Conservation (phyloP, 352 stramenopile species). For the Peronospora destructor region DNA sequence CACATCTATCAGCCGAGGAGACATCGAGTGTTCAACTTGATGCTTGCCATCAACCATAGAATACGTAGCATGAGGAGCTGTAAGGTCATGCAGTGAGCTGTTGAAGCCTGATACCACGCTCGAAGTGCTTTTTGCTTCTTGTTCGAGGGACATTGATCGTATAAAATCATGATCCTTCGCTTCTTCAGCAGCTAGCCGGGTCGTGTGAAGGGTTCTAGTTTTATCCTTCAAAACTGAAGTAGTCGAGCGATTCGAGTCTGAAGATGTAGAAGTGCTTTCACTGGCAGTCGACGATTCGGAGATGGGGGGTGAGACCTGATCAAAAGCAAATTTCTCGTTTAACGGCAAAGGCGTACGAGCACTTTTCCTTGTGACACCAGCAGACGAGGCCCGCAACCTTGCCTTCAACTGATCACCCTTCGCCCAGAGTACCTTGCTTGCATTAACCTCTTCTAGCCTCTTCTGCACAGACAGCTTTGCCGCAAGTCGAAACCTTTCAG, state of each 20-base stretch:
- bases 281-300: slow-evolving; percentile 9
- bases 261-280: slow-evolving; percentile 6
- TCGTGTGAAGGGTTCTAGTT: not conserved
- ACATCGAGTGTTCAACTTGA: slow-evolving; percentile 7
- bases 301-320: slow-evolving; percentile 12
- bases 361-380: slow-evolving; percentile 10
- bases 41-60: slow-evolving; percentile 13
- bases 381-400: slow-evolving; percentile 24
- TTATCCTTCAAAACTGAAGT: slow-evolving; percentile 7
- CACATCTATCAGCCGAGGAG: slow-evolving; percentile 8
- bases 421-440: slow-evolving; percentile 53
- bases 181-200: slow-evolving; percentile 4
- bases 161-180: slow-evolving; percentile 10
- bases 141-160: slow-evolving; percentile 2
- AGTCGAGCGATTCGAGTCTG: not conserved
- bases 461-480: slow-evolving; percentile 69
- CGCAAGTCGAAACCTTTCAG: slow-evolving; percentile 51
- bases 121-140: slow-evolving; percentile 14
- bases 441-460: slow-evolving; percentile 66
- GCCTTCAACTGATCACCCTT: slow-evolving; percentile 49
- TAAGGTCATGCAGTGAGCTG: slow-evolving; percentile 5
- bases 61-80: slow-evolving; percentile 9
- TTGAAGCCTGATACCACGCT: slow-evolving; percentile 11
- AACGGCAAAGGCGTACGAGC: slow-evolving; percentile 9
- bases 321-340: slow-evolving; percentile 4